These are phyloP conservation scores for Cadophora malorum DNA, from an alignment of 2,329 filamentous ascomycete genomes.

Conservation along the genomic window DNA sequence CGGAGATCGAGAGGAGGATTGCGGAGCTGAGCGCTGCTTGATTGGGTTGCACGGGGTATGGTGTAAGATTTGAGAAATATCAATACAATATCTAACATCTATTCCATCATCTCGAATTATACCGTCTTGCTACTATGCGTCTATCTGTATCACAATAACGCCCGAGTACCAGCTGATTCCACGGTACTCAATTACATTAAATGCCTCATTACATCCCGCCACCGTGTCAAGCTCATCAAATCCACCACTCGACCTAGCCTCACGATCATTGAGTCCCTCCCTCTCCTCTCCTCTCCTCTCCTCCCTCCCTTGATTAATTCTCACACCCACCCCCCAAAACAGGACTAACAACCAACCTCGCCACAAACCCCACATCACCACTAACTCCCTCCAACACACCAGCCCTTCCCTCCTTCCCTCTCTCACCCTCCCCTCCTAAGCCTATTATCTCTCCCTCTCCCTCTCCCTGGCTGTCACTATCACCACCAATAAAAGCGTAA, in stretches of 20 bases:
- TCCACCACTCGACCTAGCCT: neutral
- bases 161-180: neutral
- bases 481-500: neutral
- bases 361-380: neutral
- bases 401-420: neutral
- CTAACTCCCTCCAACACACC: neutral
- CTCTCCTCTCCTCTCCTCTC: neutral
- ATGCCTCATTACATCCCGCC: too few relatives aligned
- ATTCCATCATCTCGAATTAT: neutral
- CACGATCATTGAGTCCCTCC: too few relatives aligned
- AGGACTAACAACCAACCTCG: neutral
- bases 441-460: too few relatives aligned
- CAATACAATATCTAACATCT: neutral
- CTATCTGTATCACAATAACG: neutral
- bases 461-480: neutral
- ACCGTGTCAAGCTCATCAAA: neutral
- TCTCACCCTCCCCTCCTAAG: too few relatives aligned
- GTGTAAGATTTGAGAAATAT: neutral
- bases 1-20: slow-evolving; percentile 85
- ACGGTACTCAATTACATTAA: neutral
- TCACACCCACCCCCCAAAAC: neutral
- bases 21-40: slow-evolving; percentile 69
- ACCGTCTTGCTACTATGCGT: neutral
- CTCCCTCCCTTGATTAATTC: neutral
- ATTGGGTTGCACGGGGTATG: neutral